A percentile compares a stretch with the other conserved stretches of the same genome.
These are phyloP conservation scores for Fusarium drepaniforme DNA, from an alignment of 2,329 filamentous ascomycete species.

Conservation along the genomic window DNA sequence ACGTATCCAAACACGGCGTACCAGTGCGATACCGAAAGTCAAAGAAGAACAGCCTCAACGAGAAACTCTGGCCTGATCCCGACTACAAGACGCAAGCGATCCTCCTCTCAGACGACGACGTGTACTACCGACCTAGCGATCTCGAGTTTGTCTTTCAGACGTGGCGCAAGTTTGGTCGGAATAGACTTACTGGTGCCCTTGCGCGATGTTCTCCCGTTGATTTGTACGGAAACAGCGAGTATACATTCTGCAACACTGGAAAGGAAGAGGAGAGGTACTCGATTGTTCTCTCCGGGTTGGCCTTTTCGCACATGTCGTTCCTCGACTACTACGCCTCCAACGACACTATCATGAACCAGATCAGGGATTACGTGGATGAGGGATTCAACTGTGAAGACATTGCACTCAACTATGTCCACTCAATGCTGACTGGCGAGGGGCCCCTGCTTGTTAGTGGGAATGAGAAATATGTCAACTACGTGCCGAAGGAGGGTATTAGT, in stretches of 20 bases:
- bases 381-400: slow-evolving; percentile 57
- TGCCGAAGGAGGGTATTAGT: slow-evolving; percentile 50
- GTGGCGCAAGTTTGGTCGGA: slow-evolving; percentile 54
- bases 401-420: slow-evolving; percentile 53
- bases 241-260: slow-evolving; percentile 48
- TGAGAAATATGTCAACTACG: slow-evolving; percentile 48
- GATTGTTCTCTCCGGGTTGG: slow-evolving; percentile 53
- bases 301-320: slow-evolving; percentile 53
- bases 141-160: slow-evolving; percentile 56
- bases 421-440: slow-evolving; percentile 49
- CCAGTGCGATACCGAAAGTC: slow-evolving; percentile 51
- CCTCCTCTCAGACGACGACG: slow-evolving; percentile 56
- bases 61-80: slow-evolving; percentile 53
- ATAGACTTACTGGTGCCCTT: slow-evolving; percentile 51
- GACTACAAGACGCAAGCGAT: slow-evolving; percentile 53
- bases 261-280: slow-evolving; percentile 47
- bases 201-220: slow-evolving; percentile 49
- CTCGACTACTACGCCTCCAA: slow-evolving; percentile 54
- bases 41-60: slow-evolving; percentile 51
- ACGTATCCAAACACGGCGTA: slow-evolving; percentile 46
- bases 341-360: slow-evolving; percentile 45
- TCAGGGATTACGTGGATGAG: slow-evolving; percentile 53
- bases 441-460: slow-evolving; percentile 51
- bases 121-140: slow-evolving; percentile 53
- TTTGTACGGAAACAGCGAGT: slow-evolving; percentile 45